Conservation (phyloP, 768 basidiomycete genomes). For the Boletus sp. region DNA sequence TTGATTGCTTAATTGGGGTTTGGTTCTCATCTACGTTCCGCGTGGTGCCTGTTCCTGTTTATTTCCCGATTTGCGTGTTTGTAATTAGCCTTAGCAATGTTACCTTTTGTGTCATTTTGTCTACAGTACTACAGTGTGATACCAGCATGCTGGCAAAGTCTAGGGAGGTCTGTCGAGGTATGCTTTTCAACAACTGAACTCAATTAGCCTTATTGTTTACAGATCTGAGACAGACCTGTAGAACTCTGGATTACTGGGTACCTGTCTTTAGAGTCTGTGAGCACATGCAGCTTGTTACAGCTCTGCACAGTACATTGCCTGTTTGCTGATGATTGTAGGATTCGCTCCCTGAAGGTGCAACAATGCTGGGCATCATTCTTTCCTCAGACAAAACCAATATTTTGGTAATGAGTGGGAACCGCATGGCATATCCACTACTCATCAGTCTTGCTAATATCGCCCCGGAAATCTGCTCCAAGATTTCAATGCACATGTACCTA, state of each 20-base stretch:
- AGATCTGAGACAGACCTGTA: neutral
- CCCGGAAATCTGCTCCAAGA: no score
- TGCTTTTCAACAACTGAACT: neutral
- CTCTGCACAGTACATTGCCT: neutral
- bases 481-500: no score
- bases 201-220: neutral
- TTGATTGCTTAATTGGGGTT: neutral
- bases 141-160: neutral
- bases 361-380: no score
- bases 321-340: conserved; percentile 5
- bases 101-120: neutral
- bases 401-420: no score
- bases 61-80: neutral
- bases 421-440: no score
- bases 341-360: no score
- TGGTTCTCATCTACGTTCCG: neutral
- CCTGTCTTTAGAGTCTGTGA: neutral
- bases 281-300: no score
- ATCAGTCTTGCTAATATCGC: no score
- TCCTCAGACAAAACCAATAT: no score
- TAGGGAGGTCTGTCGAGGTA: neutral
- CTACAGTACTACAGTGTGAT: neutral
- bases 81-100: neutral
- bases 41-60: neutral
- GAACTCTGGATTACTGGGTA: neutral